Percentiles rank a stretch among this genome's conserved stretches.
phyloP scores from a whole-genome alignment of 116 monocot genomes.

The Trichopus zeylanicus region DNA sequence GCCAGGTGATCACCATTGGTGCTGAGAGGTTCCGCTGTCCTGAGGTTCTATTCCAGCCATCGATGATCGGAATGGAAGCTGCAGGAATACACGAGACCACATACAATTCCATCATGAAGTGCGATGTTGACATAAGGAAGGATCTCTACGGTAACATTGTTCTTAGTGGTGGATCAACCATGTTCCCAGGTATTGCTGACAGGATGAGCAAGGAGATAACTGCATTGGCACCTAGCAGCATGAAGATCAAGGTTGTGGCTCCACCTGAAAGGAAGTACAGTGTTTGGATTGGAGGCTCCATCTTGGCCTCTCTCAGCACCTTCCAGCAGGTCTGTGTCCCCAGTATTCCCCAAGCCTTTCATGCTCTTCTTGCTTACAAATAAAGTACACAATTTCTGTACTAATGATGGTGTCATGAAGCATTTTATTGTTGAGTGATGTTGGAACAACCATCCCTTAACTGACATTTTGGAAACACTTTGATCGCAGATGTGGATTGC shows the following conservation, averaged over 20 bases:
- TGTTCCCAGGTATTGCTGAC: constrained; percentile 31
- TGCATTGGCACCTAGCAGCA: constrained; percentile 28
- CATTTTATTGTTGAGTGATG: too few species aligned
- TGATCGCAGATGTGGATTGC: constrained; percentile 31
- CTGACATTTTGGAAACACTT: too few species aligned
- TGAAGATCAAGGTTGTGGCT: constrained; percentile 36
- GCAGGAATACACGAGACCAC: constrained; percentile 37
- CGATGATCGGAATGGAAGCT: constrained; percentile 36
- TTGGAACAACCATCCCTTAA: too few species aligned
- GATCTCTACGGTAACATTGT: constrained; percentile 31
- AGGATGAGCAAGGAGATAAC: constrained; percentile 42
- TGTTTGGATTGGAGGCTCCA: constrained; percentile 32
- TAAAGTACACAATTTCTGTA: neutral
- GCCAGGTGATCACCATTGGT: constrained; percentile 37
- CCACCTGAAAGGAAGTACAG: constrained; percentile 31
- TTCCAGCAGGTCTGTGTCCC: constrained; percentile 22
- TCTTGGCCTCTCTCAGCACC: constrained; percentile 29
- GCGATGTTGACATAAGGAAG: constrained; percentile 29
- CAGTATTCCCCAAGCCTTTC: too few species aligned
- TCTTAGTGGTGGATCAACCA: constrained; percentile 27
- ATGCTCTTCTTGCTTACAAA: neutral
- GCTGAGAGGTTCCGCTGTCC: constrained; percentile 32
- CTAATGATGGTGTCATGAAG: too few species aligned
- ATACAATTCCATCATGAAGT: constrained; percentile 36
- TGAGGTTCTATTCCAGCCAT: constrained; percentile 36